Base-by-base conservation (phyloP, 2,329 filamentous ascomycete genomes). In the Verticillium zaregamsianum region DNA sequence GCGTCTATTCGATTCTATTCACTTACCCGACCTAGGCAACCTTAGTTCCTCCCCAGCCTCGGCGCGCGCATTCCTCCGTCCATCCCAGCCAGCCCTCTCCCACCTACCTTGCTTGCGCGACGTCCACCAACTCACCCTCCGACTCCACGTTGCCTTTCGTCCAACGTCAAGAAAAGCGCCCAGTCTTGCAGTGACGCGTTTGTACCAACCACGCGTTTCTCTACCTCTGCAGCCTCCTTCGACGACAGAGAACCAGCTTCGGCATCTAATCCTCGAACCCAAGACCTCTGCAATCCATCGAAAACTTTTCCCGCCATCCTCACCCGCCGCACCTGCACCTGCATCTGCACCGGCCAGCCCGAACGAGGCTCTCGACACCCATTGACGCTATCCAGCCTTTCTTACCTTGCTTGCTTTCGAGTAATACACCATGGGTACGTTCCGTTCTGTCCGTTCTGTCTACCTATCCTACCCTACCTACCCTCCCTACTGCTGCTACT, bases 401-500 rank as follows among this genome's bases (percentile, higher is more conserved):
- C 20, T 20, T 14, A 25, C n/a, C 9, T 28, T 52, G 4, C n/a
- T 52, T 20, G 45, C 20, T 9, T 23, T 23, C 45, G 45, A 52
- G 45, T 52, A 52, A 52, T 25, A 52, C 45, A 52, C 45, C 45
- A 52, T 52, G 45, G 45, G 45, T 52, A 52, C 45, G 45, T 23
- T 28, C n/a, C 20, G 45, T 20, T 52, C 45, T 52, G 8, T 49
- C 23, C 20, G 9, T 52, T 52, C 45, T 52, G 45, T 52, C 45
- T 20, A 52, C 28, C 28, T 28, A 28, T 28, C 28, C 28, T 6
- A 28, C 28, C 28, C 15, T n/a, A 5, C 28, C 54, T 55, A 55
- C 54, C 28, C 54, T 55, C 14, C 66, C 64, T 55, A 63, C 28
- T 28, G 28, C 28, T 28, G 28, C 28, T 28, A 5, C 66, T 66